Conservation (phyloP, 2,329 filamentous ascomycete species). For the Exophiala spinifera region DNA sequence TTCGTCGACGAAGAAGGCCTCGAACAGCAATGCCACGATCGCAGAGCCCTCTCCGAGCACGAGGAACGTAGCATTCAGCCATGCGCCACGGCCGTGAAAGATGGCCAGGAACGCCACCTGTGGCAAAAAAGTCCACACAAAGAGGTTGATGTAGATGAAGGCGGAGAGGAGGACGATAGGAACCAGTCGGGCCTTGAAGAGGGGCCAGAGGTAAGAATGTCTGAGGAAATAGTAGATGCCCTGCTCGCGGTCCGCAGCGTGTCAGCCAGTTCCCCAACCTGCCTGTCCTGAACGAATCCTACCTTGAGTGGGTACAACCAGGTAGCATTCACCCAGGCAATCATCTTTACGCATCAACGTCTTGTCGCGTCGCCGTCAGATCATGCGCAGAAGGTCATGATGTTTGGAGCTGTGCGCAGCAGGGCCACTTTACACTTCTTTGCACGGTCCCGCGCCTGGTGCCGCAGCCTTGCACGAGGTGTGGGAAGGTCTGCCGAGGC, state of each 20-base stretch:
- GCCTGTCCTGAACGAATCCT: constrained; percentile 20
- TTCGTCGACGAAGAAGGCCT: constrained; percentile 79
- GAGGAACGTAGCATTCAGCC: constrained; percentile 81
- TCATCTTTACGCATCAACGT: constrained; percentile 3
- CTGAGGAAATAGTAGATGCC: constrained; percentile 79
- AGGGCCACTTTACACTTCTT: no score
- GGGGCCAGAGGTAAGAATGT: constrained; percentile 76
- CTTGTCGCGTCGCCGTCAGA: no score
- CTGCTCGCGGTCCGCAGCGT: constrained; percentile 35
- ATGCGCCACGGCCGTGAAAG: constrained; percentile 84
- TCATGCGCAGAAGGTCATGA: no score
- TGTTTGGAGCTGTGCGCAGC: background rate
- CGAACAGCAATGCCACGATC: constrained; percentile 65
- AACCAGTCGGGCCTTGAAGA: constrained; percentile 73
- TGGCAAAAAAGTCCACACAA: constrained; percentile 82
- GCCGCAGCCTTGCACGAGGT: constrained; percentile 24
- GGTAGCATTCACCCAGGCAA: constrained; percentile 31
- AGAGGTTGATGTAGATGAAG: constrained; percentile 80
- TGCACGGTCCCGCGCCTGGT: no score
- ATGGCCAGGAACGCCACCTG: constrained; percentile 85
- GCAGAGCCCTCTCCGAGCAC: constrained; percentile 68
- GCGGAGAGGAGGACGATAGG: constrained; percentile 78
- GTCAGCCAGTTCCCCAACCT: background rate
- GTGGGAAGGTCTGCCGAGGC: background rate
- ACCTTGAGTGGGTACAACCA: constrained; percentile 51